Evolutionary conservation across 495 filamentous ascomycete genomes (phyloP), one percentile per base, ranked within the genome.

Genomic region (Astrocystis sublimbata): DNA sequence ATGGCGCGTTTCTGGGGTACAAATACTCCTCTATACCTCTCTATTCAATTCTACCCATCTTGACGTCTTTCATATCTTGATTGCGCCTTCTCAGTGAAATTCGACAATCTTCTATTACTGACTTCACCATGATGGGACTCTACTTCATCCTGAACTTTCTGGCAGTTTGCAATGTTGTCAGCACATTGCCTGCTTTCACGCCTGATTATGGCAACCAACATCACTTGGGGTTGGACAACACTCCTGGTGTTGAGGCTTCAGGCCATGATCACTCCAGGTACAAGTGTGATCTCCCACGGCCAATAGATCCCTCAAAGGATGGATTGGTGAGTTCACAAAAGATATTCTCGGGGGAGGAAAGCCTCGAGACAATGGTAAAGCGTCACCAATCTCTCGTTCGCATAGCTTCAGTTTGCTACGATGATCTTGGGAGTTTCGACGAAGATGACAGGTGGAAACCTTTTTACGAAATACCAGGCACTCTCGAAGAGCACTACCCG

Each of bases 361-460:
- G 36, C 8, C 23, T 42, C 21, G 9, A 56, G 23, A 56, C 36
- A 1, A 30, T 56, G 12, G 23, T 56, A 72, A 72, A 9, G 72
- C 69, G 23, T 71, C 78, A 56, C 36, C 53, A 43, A 43, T 38
- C 36, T 12, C 53, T 56, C 1, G 76, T 84, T 30, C 74, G 73
- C 26, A 79, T 84, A 30, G 73, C 76, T 6, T 81, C 81, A 1
- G 68, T 79, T 56, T 77, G 72, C 60, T 83, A 76, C 64, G 81
- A 84, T 61, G 76, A 83, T 58, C 70, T 80, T 51, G 80, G 81
- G 1, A 47, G 65, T 6, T 72, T 84, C 50, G 78, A 76, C 10
- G 71, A 79, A 42, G 81, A 84, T 65, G 59, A 70, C 33, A 67
- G 80, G 63, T 84, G 80, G 80, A 68, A 78, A 58, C 72, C 77